These are phyloP conservation scores for Ogataea degrootiae DNA, from an alignment of 805 yeast species.

Conservation along the genomic window DNA sequence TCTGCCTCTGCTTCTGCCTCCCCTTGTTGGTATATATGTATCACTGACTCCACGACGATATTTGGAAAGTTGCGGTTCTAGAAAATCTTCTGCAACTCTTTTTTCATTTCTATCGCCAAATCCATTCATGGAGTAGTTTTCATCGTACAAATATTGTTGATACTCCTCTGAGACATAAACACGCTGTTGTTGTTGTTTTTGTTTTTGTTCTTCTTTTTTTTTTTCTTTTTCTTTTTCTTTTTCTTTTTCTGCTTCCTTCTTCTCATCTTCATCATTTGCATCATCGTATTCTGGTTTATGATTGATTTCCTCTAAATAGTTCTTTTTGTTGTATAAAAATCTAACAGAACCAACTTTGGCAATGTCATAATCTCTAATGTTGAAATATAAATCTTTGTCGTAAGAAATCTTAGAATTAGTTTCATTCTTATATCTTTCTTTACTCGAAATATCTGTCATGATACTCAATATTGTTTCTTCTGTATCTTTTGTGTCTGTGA, in stretches of 20 bases:
- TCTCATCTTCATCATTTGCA: slow-evolving; percentile 3
- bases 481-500: slow-evolving; percentile 16
- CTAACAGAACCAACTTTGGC: slow-evolving; percentile 29
- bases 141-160: no score
- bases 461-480: slow-evolving; percentile 26
- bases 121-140: no score
- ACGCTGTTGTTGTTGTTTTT: no score
- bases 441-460: slow-evolving; percentile 15
- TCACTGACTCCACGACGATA: background rate
- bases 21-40: background rate
- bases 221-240: slow-evolving; percentile 1
- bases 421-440: no score
- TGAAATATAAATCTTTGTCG: slow-evolving; percentile 25
- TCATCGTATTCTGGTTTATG: background rate
- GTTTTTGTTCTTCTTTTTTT: no score
- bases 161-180: no score
- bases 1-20: slow-evolving; percentile 1
- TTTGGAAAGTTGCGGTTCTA: background rate
- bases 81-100: background rate
- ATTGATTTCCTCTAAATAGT: slow-evolving; percentile 23
- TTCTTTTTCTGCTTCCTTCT: slow-evolving; percentile 1
- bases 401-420: background rate
- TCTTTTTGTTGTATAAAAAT: slow-evolving; percentile 28
- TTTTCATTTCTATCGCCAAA: no score
- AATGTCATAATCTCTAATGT: slow-evolving; percentile 27